Evolutionary conservation across 2,329 filamentous ascomycete species (phyloP), one percentile per base, ranked within the genome.

Genomic region (Reticulascus tulasneorum): DNA sequence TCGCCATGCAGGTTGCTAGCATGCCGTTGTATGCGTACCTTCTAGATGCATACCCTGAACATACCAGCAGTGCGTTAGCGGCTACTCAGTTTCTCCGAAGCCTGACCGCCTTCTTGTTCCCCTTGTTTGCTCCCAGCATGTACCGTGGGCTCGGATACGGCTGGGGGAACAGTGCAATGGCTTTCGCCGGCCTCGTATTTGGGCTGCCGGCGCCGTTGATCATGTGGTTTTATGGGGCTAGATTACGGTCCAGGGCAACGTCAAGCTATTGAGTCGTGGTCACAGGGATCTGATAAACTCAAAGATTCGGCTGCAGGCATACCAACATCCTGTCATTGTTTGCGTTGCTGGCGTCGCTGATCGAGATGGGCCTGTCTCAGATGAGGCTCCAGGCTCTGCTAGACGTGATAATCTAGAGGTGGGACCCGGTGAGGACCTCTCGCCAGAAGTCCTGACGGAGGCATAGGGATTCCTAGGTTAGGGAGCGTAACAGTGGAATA

Each of bases 81-180:
- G 71, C 71, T 1, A 44, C 54, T 18, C 67, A 67, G 38, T 66
- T 75, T 31, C 45, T 69, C 9, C 49, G 51, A 9, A 71, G 64
- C 7, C 45, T 75, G 27, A 54, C 60, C 3, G 71, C 67, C 0
- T 73, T 73, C 42, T 42, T 62, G 9, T 74, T 75, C 28, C 71
- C 72, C 0, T 44, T 75, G 0, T 73, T 74, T 39, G 67, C 66
- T 0, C 67, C 69, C 0, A 53, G 44, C 9, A 55, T 66, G 47
- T 66, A 64, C 23, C 23, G 45, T 5, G 38, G 34, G 0, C 44
- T 67, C 2, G 60, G 62, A 0, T 65, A 65, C 18, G 62, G 62
- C 2, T 63, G 59, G 58, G 55, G 59, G 1, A 65, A 64, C 18
- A 64, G 46, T 18, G 26, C 62, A 2, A 36, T 72, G 29, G 66